Percentiles rank a stretch among this genome's conserved stretches.
Evolutionary conservation across 305 asterid genomes (phyloP).

Genomic region (Andrographis paniculata): DNA sequence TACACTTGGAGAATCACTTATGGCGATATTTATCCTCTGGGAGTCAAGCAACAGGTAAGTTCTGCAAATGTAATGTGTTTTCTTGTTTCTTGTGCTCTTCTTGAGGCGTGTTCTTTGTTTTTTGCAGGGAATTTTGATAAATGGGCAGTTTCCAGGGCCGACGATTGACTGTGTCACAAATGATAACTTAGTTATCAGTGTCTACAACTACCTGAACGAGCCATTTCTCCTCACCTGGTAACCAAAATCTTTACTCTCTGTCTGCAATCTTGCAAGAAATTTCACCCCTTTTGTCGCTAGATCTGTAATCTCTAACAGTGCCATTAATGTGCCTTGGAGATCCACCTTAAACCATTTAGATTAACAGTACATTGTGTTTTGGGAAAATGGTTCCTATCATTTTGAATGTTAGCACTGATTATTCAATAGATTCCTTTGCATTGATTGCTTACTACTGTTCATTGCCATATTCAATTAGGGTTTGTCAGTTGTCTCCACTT

Average conservation of each 20-base stretch:
- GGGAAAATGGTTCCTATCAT: too few species aligned
- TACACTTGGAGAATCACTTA: conserved; percentile 83
- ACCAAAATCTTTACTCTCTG: conserved; percentile 1
- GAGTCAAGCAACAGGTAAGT: conserved; percentile 74
- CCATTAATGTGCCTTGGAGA: not conserved
- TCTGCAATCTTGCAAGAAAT: too few species aligned
- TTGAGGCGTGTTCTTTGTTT: conserved; percentile 9
- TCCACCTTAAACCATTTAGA: too few species aligned
- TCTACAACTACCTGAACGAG: conserved; percentile 72
- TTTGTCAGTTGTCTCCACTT: conserved; percentile 24
- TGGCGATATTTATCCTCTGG: conserved; percentile 74
- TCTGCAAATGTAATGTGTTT: not conserved
- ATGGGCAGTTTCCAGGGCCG: conserved; percentile 97
- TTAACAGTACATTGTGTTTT: too few species aligned
- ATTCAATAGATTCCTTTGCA: too few species aligned
- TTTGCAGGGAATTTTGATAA: conserved; percentile 84
- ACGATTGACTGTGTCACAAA: conserved; percentile 90
- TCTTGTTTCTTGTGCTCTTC: conserved; percentile 11
- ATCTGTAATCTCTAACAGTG: not conserved
- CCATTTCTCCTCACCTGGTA: conserved; percentile 91
- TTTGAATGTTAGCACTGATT: too few species aligned
- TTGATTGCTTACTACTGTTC: too few species aligned
- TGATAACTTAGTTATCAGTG: conserved; percentile 88
- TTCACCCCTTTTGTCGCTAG: too few species aligned
- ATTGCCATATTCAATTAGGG: conserved; percentile 10